Percentiles rank a stretch among this genome's conserved stretches.
These are phyloP conservation scores for Lasiodiplodia gonubiensis DNA, from an alignment of 2,329 filamentous ascomycete species.

Conservation along the genomic window DNA sequence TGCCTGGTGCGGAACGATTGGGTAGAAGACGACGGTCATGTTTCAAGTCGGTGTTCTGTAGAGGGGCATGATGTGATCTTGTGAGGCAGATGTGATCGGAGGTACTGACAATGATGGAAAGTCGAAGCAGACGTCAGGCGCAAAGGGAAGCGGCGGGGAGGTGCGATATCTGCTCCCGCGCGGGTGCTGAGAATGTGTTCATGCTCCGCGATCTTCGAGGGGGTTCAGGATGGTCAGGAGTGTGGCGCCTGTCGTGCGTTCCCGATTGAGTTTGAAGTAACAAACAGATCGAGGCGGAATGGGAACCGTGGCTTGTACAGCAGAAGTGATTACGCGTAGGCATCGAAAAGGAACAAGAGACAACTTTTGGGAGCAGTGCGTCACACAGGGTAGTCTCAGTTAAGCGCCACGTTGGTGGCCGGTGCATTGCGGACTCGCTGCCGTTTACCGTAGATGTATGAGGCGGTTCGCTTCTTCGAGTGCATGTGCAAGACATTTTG, in stretches of 20 bases:
- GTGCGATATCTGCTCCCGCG: neutral
- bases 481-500: slow-evolving; percentile 15
- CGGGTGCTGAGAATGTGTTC: slow-evolving; percentile 1
- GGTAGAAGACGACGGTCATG: slow-evolving; percentile 11
- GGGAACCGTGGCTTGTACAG: neutral
- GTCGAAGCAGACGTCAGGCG: slow-evolving; percentile 1
- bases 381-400: slow-evolving; percentile 1
- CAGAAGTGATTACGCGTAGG: neutral
- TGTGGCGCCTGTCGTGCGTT: slow-evolving; percentile 15
- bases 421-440: neutral
- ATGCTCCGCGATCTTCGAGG: neutral
- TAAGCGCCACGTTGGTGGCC: neutral
- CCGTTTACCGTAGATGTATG: neutral
- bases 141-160: neutral
- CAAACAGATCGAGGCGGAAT: neutral
- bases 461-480: neutral
- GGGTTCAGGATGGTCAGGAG: neutral
- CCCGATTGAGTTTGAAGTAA: neutral
- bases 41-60: slow-evolving; percentile 18
- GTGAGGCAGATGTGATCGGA: neutral
- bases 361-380: neutral
- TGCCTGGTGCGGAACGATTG: neutral
- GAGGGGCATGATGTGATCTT: slow-evolving; percentile 14
- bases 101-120: neutral
- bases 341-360: neutral